Percentiles rank a stretch among this genome's conserved stretches.
Evolutionary conservation across 495 filamentous ascomycete species (phyloP).

Genomic region (Podospora bellae-mahoneyi): DNA sequence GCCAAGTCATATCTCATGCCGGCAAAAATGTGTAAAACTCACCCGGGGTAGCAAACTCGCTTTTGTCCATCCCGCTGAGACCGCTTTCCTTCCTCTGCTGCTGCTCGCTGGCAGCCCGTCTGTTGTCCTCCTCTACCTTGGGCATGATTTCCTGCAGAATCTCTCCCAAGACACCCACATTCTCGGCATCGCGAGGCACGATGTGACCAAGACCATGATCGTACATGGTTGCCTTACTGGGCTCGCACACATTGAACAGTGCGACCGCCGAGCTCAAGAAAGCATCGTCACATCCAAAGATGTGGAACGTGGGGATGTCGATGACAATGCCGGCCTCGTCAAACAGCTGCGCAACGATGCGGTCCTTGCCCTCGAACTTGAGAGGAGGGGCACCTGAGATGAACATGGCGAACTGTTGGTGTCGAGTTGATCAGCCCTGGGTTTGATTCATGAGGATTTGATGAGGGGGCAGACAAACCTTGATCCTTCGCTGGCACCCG

Average conservation of each 20-base stretch:
- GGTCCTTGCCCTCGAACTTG: conserved; percentile 34
- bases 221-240: conserved; percentile 47
- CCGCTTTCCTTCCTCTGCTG: background rate
- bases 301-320: conserved; percentile 53
- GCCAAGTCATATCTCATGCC: background rate
- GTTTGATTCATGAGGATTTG: background rate
- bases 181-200: conserved; percentile 49
- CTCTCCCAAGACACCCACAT: conserved; percentile 40
- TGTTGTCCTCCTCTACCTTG: conserved; percentile 26
- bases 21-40: background rate
- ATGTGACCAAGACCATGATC: conserved; percentile 57
- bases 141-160: conserved; percentile 31
- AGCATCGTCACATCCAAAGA: conserved; percentile 55
- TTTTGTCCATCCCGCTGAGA: background rate
- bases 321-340: conserved; percentile 50
- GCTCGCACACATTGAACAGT: conserved; percentile 56
- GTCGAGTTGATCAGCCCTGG: background rate
- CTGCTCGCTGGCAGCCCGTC: background rate
- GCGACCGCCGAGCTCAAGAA: conserved; percentile 51
- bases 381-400: conserved; percentile 54
- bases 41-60: background rate
- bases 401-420: conserved; percentile 48
- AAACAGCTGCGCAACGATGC: conserved; percentile 36
- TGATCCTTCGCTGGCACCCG: conserved; percentile 46
- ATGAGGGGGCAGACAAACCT: conserved; percentile 24